Evolutionary conservation across 352 stramenopile genomes (phyloP), one percentile per base, ranked within the genome.

Genomic region (Pythium folliculosum): DNA sequence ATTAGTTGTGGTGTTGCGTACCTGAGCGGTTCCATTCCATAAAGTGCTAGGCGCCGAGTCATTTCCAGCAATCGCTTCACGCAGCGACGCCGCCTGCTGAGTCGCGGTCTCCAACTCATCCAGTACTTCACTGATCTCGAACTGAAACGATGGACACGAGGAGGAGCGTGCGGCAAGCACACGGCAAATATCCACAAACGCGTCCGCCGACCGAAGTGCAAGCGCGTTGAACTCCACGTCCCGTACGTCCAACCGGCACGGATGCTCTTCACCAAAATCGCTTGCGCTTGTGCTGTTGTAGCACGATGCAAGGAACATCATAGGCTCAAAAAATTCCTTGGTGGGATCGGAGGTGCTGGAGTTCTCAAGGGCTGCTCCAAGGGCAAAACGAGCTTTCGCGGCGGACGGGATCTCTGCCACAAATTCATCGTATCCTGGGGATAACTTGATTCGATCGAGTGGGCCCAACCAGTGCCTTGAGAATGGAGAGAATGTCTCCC

Each of bases 141-240:
- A 53, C 16, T 69, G 50, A 43, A 94, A 86, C 17, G 76, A 65
- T 2, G 72, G 74, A 64, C 86, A 95, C 48, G 78, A 62, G 0
- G 83, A 88, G 19, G 80, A 84, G 19, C 90, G 81, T 13, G 89
- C 77, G 8, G 79, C 51, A 14, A 95, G 71, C 40, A 93, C 75
- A 16, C 63, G 76, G 0, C 79, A 83, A 56, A 95, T 95, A 30
- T 86, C 83, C 19, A 83, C 70, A 21, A 95, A 73, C 9, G 77
- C 78, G 22, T 82, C 67, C 1, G 81, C 72, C 9, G 85, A 94
- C 17, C 81, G 77, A 38, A 94, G 73, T n/a, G 84, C 76, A 22
- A 95, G 65, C 7, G 87, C 61, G 65, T 95, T 95, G 67, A 93
- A 95, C 65, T 95, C 87, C 47, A 90, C 76, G 62, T 95, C 87